These are phyloP conservation scores for Mercurialis annua DNA, from an alignment of 345 rosid genomes.

Conservation along the genomic window DNA sequence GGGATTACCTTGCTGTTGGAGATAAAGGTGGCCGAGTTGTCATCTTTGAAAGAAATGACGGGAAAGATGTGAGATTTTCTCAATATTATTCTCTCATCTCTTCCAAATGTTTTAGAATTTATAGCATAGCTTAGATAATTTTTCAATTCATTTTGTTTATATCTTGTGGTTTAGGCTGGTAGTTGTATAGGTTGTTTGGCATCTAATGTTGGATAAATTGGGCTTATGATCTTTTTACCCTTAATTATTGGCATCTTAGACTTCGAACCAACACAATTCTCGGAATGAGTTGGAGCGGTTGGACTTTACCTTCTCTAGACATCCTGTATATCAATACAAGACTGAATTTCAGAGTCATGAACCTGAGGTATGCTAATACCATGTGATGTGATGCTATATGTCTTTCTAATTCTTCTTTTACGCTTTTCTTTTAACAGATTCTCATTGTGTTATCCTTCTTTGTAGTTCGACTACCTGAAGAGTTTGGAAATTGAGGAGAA, in stretches of 20 bases:
- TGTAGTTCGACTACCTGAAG: constrained; percentile 64
- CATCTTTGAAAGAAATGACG: constrained; percentile 42
- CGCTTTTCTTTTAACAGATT: background rate
- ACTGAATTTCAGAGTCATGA: constrained; percentile 73
- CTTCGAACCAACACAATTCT: constrained; percentile 21
- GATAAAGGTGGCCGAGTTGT: constrained; percentile 64
- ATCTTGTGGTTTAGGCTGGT: constrained; percentile 17
- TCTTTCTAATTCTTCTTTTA: background rate
- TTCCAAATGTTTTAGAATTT: background rate
- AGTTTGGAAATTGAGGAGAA: constrained; percentile 76
- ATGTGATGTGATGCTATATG: background rate
- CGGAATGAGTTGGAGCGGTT: constrained; percentile 45
- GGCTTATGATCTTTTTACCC: constrained; percentile 22
- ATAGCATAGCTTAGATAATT: background rate
- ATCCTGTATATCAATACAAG: constrained; percentile 50
- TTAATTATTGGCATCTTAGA: constrained; percentile 32
- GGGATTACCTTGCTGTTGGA: constrained; percentile 59
- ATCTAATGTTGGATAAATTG: constrained; percentile 11
- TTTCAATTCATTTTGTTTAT: constrained; percentile 9
- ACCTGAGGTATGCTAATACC: constrained; percentile 45
- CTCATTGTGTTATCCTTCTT: constrained; percentile 10
- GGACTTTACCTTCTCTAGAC: constrained; percentile 33
- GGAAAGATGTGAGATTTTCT: constrained; percentile 32
- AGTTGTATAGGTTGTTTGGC: constrained; percentile 7
- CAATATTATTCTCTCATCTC: background rate